Base-by-base conservation (phyloP, 768 basidiomycete genomes). In the Boletus tylopilopsis region DNA sequence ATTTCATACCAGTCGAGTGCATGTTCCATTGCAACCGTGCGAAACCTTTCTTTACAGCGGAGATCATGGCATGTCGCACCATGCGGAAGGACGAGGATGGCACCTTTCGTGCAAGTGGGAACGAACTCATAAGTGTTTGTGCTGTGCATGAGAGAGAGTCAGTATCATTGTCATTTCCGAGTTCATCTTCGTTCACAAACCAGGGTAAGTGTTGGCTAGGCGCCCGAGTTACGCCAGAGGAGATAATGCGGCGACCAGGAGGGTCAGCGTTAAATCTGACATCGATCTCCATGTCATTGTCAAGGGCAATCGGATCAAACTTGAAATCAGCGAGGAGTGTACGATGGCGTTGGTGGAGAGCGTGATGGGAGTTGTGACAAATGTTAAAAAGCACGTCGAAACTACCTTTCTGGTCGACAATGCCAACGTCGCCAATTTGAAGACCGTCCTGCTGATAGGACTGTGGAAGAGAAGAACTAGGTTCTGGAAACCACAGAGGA, bases 331-430 rank as follows among this genome's bases (percentile, higher is more conserved):
- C 16, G 8, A 37, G 45, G 15, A 47, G 36, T n/a, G 36, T 37
- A 34, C 29, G 7, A n/a, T n/a, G n/a, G n/a, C n/a, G n/a, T n/a
- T n/a, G n/a, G n/a, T 19, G 35, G 23, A 1, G 11, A 5, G n/a
- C 27, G 18, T 47, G 45, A 21, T 38, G 45, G 16, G 16, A 1
- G 5, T 47, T 47, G 29, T 47, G 27, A n/a, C 27, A 27, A n/a
- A 46, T 27, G 15, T 46, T 46, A 16, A 46, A 46, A 15, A 46
- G n/a, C 25, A 46, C 45, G 18, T 29, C 25, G 27, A 46, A 46
- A 18, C 37, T 35, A 13, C 45, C 45, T 1, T n/a, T 15, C 18
- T 5, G 27, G 13, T 29, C 24, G 12, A 46, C 35, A 29, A 36
- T 21, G 36, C 45, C 45, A 4, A 46, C 45, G n/a, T 46, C 45